Evolutionary conservation across 371 early-diverging fungal genomes (phyloP).

Genomic region (Blastocladiella emersonii): DNA sequence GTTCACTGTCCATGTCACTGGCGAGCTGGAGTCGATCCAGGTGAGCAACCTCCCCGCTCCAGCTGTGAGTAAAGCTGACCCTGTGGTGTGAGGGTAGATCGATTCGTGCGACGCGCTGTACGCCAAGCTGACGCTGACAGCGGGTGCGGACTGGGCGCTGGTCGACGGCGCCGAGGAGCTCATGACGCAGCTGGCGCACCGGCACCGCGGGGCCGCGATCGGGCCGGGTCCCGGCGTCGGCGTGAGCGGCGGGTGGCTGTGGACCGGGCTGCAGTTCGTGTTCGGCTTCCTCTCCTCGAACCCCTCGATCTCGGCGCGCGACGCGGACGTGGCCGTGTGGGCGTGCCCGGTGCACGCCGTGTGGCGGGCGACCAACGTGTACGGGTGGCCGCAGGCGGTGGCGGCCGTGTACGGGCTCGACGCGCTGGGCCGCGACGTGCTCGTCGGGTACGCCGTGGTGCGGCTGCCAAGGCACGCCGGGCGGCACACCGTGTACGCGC

Average conservation of each 20-base stretch:
- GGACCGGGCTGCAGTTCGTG: too few relatives aligned
- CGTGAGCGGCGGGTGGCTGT: too few relatives aligned
- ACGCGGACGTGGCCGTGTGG: conserved; percentile 26
- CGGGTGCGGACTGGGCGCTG: not conserved
- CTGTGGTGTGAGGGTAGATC: too few relatives aligned
- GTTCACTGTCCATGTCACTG: conserved; percentile 22
- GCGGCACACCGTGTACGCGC: conserved; percentile 20
- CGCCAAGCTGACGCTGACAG: not conserved
- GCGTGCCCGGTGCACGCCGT: conserved; percentile 35
- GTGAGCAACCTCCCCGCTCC: too few relatives aligned
- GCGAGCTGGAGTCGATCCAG: conserved; percentile 31
- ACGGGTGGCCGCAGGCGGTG: conserved; percentile 39
- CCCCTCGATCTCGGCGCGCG: conserved; percentile 8
- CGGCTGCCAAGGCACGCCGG: conserved; percentile 11
- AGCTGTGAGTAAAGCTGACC: too few relatives aligned
- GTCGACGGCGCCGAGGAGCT: not conserved
- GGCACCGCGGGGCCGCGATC: not conserved
- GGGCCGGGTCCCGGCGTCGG: too few relatives aligned
- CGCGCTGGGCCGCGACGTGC: conserved; percentile 33
- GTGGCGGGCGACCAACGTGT: conserved; percentile 34
- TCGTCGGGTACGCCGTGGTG: conserved; percentile 33
- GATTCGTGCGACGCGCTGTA: not conserved
- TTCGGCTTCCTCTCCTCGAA: too few relatives aligned
- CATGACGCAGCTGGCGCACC: not conserved
- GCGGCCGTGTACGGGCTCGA: conserved; percentile 37